Evolutionary conservation across 2,329 filamentous ascomycete species (phyloP), one percentile per base, ranked within the genome.

Genomic region (Colletotrichum sp.): DNA sequence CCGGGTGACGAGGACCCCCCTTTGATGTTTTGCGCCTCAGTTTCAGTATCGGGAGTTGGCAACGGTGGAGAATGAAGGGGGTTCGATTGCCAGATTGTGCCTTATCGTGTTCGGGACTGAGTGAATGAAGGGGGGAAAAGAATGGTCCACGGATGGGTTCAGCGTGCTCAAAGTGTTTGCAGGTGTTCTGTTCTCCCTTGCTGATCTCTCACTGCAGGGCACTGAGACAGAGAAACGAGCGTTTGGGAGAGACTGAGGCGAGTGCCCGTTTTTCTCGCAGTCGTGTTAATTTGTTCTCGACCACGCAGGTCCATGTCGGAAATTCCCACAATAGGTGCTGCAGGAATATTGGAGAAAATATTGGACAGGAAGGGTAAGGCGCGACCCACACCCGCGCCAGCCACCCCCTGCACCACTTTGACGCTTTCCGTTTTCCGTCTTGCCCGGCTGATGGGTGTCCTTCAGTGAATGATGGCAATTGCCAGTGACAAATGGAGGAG

Each of bases 371-470:
- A n/a, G 18, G 61, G 71, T 27, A 70, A 61, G 57, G 67, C 67
- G 47, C 21, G n/a, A 47, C 27, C 66, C 59, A 58, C 70, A 16
- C 15, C 34, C 38, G n/a, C 58, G 24, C 70, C 66, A 70, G 70
- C 70, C 66, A 70, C 70, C 70, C 66, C 70, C 66, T 70, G 66
- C 66, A 73, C 70, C 59, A 65, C 43, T 18, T 69, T n/a, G 34
- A 31, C 51, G n/a, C 70, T 65, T 51, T 69, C 62, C 69, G 36
- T 55, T 43, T 31, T 62, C 64, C 57, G 36, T 51, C 38, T 31
- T 24, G 16, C 24, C 43, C 47, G 21, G 57, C 57, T 61, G 33
- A 33, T 61, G 57, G 18, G n/a, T 59, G 57, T 59, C 57, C 57
- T 33, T 2, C 57, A 51, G 43, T 21, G 57, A 21, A 8, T 13